Conservation (phyloP, 169 alveolate species). For the Plasmodium relictum region DNA sequence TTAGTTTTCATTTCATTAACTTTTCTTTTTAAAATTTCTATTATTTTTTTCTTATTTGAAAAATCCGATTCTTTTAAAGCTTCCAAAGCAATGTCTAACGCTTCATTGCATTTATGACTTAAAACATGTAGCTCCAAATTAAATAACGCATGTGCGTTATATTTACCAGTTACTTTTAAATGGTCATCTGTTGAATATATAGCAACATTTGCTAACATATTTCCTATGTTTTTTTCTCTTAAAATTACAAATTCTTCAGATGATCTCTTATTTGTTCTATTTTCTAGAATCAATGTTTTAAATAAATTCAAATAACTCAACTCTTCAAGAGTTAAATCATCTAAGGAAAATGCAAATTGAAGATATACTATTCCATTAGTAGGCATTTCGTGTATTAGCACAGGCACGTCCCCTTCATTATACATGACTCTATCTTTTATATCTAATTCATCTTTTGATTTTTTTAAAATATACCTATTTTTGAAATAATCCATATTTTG, state of each 20-base stretch:
- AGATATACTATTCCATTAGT: constrained; percentile 86
- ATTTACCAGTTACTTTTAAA: constrained; percentile 70
- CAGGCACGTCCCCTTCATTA: constrained; percentile 35
- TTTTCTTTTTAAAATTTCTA: constrained; percentile 81
- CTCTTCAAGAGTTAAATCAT: constrained; percentile 82
- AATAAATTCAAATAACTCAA: constrained; percentile 79
- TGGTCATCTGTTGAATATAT: constrained; percentile 78
- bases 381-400: constrained; percentile 81
- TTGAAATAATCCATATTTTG: constrained; percentile 23
- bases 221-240: constrained; percentile 81
- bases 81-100: constrained; percentile 81
- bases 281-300: constrained; percentile 80
- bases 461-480: constrained; percentile 39
- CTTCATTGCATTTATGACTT: constrained; percentile 78
- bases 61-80: constrained; percentile 80
- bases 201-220: constrained; percentile 72
- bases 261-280: constrained; percentile 80
- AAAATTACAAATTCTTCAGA: constrained; percentile 83
- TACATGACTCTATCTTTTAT: neutral
- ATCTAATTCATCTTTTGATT: neutral
- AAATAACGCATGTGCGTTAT: constrained; percentile 81
- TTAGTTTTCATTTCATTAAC: constrained; percentile 78
- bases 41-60: constrained; percentile 80
- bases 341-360: constrained; percentile 82
- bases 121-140: constrained; percentile 81